phyloP scores from a whole-genome alignment of 78 protist species.

The Dictyostelium brefeldianum region DNA sequence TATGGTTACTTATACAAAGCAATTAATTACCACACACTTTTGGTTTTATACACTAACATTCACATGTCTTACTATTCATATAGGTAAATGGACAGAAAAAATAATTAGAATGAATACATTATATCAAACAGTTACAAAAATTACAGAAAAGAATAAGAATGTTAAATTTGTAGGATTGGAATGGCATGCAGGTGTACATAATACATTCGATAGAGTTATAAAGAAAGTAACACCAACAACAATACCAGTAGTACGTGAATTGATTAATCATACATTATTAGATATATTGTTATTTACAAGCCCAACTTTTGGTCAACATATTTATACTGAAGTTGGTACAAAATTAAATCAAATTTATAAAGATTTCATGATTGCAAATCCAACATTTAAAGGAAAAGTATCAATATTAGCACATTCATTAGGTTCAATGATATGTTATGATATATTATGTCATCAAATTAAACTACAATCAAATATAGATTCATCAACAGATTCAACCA shows the following conservation, averaged over 20 bases:
- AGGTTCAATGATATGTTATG: constrained; percentile 51
- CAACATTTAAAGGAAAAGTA: constrained; percentile 63
- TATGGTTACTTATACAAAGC: no score
- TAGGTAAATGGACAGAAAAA: constrained; percentile 50
- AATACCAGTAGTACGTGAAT: constrained; percentile 25
- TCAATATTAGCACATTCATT: constrained; percentile 59
- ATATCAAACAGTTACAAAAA: constrained; percentile 27
- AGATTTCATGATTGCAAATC: constrained; percentile 12
- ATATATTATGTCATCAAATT: constrained; percentile 47
- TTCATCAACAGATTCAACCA: not conserved
- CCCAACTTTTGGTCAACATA: constrained; percentile 59
- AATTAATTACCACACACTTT: no score
- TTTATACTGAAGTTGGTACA: constrained; percentile 49
- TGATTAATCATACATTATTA: constrained; percentile 43
- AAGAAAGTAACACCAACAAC: constrained; percentile 46
- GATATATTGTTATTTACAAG: constrained; percentile 57
- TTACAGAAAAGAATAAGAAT: constrained; percentile 10
- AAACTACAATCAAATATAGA: not conserved
- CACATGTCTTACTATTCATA: no score
- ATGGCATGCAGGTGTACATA: constrained; percentile 62
- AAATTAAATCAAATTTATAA: constrained; percentile 34
- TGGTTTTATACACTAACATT: no score
- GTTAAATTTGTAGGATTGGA: constrained; percentile 37
- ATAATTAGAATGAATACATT: constrained; percentile 8
- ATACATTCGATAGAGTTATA: constrained; percentile 10